Base-by-base conservation (phyloP, 441 rosid species). In the Erodium texanum region DNA sequence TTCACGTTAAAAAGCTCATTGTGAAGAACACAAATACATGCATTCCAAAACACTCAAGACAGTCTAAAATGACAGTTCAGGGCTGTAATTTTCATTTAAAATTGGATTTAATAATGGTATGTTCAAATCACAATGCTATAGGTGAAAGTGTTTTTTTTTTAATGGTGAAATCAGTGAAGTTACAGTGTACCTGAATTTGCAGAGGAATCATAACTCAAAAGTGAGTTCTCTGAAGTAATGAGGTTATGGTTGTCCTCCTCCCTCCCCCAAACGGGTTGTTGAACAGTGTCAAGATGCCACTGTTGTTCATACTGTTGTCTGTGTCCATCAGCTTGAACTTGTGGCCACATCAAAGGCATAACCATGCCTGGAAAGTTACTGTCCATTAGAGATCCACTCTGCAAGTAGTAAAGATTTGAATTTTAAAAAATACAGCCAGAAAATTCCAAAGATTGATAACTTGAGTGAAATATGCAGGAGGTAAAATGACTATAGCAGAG, bases 321-420 rank as follows among this genome's bases (percentile, higher is more conserved):
- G 77, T 74, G 86, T 54, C 77, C 85, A 23, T 15, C 76, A 58
- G 54, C 66, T 76, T 77, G 86, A 43, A 76, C 73, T 70, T 83
- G 89, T 54, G 93, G 84, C 91, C 90, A 85, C 75, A 78, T 79
- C n/a, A 77, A 70, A 75, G 94, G 96, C 86, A 82, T 76, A 68
- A 75, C 72, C 78, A 86, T 79, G 73, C 79, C 56, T 6, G 86
- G 82, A 71, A 83, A 83, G 79, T 78, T 84, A 72, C 86, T 71
- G 54, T 84, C 94, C 61, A 82, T 74, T 48, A 87, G 65, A 71
- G 86, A 78, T 68, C 79, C 84, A 64, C 72, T 77, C 98, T 93
- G 79, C 85, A 79, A 67, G 65, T 70, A 70, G 61, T 54, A 41
- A 67, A 66, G 16, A 66, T 36, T 36, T 2, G 7, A 36, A 1